Conservation (phyloP, 805 yeast species). For the Kazachstania kunashirensis region DNA sequence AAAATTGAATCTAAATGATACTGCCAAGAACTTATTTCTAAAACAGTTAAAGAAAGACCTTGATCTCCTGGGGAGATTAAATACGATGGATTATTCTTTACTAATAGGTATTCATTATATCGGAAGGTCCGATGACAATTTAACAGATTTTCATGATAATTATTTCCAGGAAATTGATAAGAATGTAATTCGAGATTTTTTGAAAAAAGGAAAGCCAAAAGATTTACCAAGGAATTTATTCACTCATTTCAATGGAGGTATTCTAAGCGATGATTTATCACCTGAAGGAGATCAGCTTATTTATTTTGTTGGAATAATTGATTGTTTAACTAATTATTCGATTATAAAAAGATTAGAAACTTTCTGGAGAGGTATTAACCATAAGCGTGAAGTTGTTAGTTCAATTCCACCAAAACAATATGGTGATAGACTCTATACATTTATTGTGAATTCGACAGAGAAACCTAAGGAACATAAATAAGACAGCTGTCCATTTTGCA, state of each 20-base stretch:
- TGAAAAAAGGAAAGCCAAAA: not conserved
- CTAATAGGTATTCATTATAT: conserved; percentile 80
- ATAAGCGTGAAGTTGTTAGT: conserved; percentile 60
- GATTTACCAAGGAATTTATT: conserved; percentile 27
- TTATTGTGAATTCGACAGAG: conserved; percentile 39
- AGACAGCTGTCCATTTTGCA: too few species aligned
- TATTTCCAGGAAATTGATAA: not conserved
- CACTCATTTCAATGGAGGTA: conserved; percentile 75
- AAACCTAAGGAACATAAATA: too few species aligned
- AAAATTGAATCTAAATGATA: conserved; percentile 33
- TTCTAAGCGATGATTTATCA: conserved; percentile 49
- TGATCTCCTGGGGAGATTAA: conserved; percentile 53
- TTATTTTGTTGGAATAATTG: conserved; percentile 88
- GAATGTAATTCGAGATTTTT: conserved; percentile 5
- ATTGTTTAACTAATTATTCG: conserved; percentile 77
- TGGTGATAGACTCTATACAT: conserved; percentile 73
- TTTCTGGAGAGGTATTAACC: conserved; percentile 64
- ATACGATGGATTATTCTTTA: conserved; percentile 92
- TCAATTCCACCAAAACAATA: conserved; percentile 87
- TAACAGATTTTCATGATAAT: conserved; percentile 15
- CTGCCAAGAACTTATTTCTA: conserved; percentile 34
- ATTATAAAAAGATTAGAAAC: conserved; percentile 53
- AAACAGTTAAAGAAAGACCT: conserved; percentile 71
- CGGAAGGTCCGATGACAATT: conserved; percentile 29
- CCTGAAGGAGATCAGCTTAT: conserved; percentile 50